Evolutionary conservation across 352 stramenopile species (phyloP), one percentile per base, ranked within the genome.

Genomic region (Phytophthora cryptogea): DNA sequence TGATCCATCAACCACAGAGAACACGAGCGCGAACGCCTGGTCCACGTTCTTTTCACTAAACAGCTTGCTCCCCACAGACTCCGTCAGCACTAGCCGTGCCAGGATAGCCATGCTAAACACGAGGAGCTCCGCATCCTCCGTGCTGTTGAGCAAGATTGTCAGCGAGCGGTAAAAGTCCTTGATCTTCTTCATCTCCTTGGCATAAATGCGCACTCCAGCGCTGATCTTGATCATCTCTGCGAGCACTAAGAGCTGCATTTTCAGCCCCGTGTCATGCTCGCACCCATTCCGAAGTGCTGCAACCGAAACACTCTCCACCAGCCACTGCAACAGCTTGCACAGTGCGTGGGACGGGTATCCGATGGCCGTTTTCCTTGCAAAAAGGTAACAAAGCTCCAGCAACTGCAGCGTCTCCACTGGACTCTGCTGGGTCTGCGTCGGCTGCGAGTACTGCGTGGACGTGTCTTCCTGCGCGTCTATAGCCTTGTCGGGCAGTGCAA

Each of bases 31-130:
- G 32, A 92, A 70, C 13, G 80, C 79, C 28, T 94, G 81, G 10
- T 87, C 72, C 30, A 90, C 77, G 45, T 94, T 94, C 63, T 94
- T 94, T 7, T 76, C 63, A 42, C 83, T 89, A 28, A 94, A 94
- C 1, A 94, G 66, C 46, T 92, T 94, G 30, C 68, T 81, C 8
- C 83, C 85, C n/a, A 94, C 74, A 5, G 83, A 72, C 43, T 94
- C 83, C 11, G 63, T 70, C 4, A 94, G 69, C 56, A 92, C 85
- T 10, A 94, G 68, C 11, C 85, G 70, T 5, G 81, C 83, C 8
- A 94, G 66, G 33, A 92, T 89, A 11, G 80, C 66, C 83, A 92
- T 94, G 26, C 71, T 86, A 33, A 83, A 88, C 60, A 94, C 80
- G 4, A 94, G 60, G 16, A 92, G 66, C 59, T 90, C 80, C 0